phyloP scores from a whole-genome alignment of 441 rosid species.

The Pelargonium australe region DNA sequence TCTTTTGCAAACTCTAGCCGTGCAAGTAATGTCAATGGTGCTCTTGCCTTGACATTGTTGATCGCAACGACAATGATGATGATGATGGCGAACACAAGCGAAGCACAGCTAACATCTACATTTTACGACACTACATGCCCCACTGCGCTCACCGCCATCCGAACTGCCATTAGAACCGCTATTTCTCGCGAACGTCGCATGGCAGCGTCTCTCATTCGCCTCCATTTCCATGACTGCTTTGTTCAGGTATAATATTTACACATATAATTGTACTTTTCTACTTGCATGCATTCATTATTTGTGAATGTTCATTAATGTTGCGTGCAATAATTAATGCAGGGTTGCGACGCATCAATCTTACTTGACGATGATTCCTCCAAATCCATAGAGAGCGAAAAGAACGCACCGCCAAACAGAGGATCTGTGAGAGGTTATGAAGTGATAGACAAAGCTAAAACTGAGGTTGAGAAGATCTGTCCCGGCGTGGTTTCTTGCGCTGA shows the following conservation, averaged over 20 bases:
- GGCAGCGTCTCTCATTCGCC: constrained; percentile 54
- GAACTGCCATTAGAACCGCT: not conserved
- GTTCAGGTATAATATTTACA: constrained; percentile 30
- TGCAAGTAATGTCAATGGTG: not conserved
- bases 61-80: not conserved
- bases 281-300: not conserved
- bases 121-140: not conserved
- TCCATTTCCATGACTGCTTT: constrained; percentile 44
- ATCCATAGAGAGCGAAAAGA: constrained; percentile 38
- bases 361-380: constrained; percentile 13
- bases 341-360: constrained; percentile 56
- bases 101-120: not conserved
- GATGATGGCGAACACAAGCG: not conserved
- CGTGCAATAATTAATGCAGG: constrained; percentile 19
- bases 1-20: no score
- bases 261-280: no score
- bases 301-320: not conserved
- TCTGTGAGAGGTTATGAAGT: constrained; percentile 48
- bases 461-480: constrained; percentile 42
- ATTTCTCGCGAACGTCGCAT: constrained; percentile 36
- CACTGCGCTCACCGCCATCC: not conserved
- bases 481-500: constrained; percentile 61
- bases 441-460: constrained; percentile 39
- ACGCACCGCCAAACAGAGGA: constrained; percentile 23
- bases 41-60: not conserved